Evolutionary conservation across 768 basidiomycete genomes (phyloP), one percentile per base, ranked within the genome.

Genomic region (Crucibulum laeve): DNA sequence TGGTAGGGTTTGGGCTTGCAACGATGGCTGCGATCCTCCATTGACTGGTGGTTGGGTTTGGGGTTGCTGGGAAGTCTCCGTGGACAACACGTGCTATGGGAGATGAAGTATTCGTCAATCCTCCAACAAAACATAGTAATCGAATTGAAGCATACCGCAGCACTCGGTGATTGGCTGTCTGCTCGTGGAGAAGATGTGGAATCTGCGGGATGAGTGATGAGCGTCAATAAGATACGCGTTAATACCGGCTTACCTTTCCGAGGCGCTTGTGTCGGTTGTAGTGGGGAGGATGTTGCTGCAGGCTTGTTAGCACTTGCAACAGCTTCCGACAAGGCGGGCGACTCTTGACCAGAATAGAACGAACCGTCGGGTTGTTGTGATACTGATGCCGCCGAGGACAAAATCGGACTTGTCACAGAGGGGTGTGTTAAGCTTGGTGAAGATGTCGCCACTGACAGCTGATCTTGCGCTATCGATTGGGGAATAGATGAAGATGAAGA

Each of bases 381-480:
- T 24, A 69, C 76, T 26, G 77, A 79, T 11, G 87, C 84, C 19
- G 77, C 84, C 4, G 84, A 88, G 14, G 88, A 90, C 41, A 90
- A 53, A 70, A 89, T 82, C 0, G 88, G 88, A 50, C 88, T 91
- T 44, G 86, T 84, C 38, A 84, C 71, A 4, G 89, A 90, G 28
- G 79, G 83, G 62, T 91, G 87, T n/a, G 89, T 91, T 43, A 91
- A 66, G 58, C 88, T 91, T 22, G 89, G 88, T 6, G 89, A 90
- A 0, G 86, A 80, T 10, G 80, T 64, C 24, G 68, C 58, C 24
- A 70, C 67, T 24, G 74, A 67, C 37, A 67, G 61, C 11, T 73
- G 70, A 42, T 71, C 70, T 33, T 67, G 57, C 26, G 66, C 48
- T 36, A 62, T 43, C 28, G 70, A 36, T 30, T 66, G 52, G 17